phyloP scores from a whole-genome alignment of 2,329 filamentous ascomycete species.

The Cordyceps cateniannulata region DNA sequence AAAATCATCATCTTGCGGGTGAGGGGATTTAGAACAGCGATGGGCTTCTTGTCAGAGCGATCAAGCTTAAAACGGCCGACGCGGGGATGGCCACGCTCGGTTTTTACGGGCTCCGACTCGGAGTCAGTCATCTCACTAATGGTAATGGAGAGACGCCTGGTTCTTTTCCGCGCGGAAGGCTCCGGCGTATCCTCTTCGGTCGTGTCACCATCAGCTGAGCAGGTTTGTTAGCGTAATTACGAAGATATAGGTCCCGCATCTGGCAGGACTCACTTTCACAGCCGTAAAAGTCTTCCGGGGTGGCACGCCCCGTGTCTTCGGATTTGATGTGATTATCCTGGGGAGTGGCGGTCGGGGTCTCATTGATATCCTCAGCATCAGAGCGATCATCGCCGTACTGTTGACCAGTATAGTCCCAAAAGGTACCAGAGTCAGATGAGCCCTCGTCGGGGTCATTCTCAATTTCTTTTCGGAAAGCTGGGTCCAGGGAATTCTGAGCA shows the following conservation, averaged over 20 bases:
- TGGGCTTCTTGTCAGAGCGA: conserved; percentile 48
- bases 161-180: conserved; percentile 42
- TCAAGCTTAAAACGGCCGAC: conserved; percentile 50
- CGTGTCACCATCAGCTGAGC: conserved; percentile 52
- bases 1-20: conserved; percentile 60
- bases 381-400: conserved; percentile 30
- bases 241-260: conserved; percentile 11
- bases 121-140: conserved; percentile 42
- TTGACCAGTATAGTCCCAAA: conserved; percentile 56
- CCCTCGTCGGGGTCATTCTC: conserved; percentile 58
- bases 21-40: conserved; percentile 50
- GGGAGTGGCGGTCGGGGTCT: conserved; percentile 38
- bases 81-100: conserved; percentile 45
- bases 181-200: conserved; percentile 54
- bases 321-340: conserved; percentile 22
- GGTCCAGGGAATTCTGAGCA: conserved; percentile 66
- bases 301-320: conserved; percentile 22
- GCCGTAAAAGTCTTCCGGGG: conserved; percentile 43
- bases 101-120: conserved; percentile 42
- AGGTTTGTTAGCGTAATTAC: conserved; percentile 31
- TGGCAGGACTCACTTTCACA: conserved; percentile 50
- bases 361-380: conserved; percentile 37
- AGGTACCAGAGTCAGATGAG: conserved; percentile 51
- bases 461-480: conserved; percentile 65
- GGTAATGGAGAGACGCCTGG: conserved; percentile 32